Base-by-base conservation (phyloP, 2,329 filamentous ascomycete genomes). In the Cadophora luteo-olivacea region DNA sequence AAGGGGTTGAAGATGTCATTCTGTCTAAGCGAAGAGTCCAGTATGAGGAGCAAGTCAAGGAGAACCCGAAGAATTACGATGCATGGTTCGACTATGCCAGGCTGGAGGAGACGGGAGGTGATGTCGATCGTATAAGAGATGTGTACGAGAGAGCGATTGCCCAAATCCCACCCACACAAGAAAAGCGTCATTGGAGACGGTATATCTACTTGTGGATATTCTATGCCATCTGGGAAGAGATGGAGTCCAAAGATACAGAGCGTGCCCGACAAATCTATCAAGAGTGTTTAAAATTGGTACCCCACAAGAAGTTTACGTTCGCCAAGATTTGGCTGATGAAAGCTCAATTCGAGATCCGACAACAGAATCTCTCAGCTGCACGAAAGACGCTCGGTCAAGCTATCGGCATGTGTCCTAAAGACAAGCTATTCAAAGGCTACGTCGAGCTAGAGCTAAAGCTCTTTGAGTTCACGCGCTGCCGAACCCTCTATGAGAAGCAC, bases 201-300 rank as follows among this genome's bases (percentile, higher is more conserved):
- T 99, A 99, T 80, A 97, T 99, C 69, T 99, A 98, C 78, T 86
- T 99, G 1, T 99, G 95, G 93, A 88, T 98, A 54, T 97, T 98
- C 81, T 99, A 98, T 80, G 96, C 96, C 11, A 83, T 97, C 22
- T 98, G 92, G 88, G 96, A 98, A 79, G 96, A 99, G 80, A 89
- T 92, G 79, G 91, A 95, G 72, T 91, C 90, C 45, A 90, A 91
- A 73, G 93, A 98, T 75, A 77, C 88, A 29, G 88, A 91, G 32
- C 88, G 96, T 55, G 92, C 95, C 24, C 87, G 92, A 22, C 93
- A 97, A 78, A 93, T 99, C 70, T 99, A 98, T 82, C 89, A 91
- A 73, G 92, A 96, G 73, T 97, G 93, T 75, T 81, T 98, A 58
- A 91, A 91, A 70, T 82, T 98, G 57, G 91, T 99, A 74, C 96